Evolutionary conservation across 371 early-diverging fungal species (phyloP).

Genomic region (Rhizopus arrhizus): DNA sequence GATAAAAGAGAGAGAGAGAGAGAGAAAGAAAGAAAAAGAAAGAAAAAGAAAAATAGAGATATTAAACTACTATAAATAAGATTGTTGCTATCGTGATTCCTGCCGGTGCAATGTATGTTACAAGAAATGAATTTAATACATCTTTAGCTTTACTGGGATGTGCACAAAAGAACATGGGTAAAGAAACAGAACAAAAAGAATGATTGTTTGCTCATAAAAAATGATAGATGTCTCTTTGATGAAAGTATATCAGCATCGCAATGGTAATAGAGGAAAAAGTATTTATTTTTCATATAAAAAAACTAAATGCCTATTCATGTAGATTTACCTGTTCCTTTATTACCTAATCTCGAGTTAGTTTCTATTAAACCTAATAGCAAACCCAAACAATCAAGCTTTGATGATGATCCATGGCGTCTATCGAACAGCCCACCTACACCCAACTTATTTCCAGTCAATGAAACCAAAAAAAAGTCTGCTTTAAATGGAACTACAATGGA

Average conservation of each 20-base stretch:
- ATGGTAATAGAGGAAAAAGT: slow-evolving; percentile 24
- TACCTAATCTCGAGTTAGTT: slow-evolving; percentile 27
- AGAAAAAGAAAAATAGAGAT: background rate
- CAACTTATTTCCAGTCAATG: slow-evolving; percentile 13
- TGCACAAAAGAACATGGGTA: slow-evolving; percentile 82
- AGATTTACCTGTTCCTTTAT: slow-evolving; percentile 37
- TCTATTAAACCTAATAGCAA: slow-evolving; percentile 12
- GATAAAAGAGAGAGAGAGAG: background rate
- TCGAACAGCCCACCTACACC: slow-evolving; percentile 10
- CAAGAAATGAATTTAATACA: slow-evolving; percentile 71
- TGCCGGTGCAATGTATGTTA: slow-evolving; percentile 55
- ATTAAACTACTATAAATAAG: slow-evolving; percentile 22
- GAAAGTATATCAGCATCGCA: slow-evolving; percentile 32
- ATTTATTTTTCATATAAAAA: slow-evolving; percentile 2
- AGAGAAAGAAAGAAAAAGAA: background rate
- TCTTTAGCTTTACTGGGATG: slow-evolving; percentile 71
- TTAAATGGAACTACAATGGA: background rate
- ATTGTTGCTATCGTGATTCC: slow-evolving; percentile 52
- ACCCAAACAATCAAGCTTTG: slow-evolving; percentile 20
- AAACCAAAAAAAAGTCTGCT: slow-evolving; percentile 3
- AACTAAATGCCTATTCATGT: background rate
- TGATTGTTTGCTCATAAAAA: slow-evolving; percentile 4
- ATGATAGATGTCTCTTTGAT: slow-evolving; percentile 22
- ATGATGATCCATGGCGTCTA: slow-evolving; percentile 34
- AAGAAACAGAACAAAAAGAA: background rate